phyloP scores from a whole-genome alignment of 2,329 filamentous ascomycete genomes.

The Cytospora paraplurivora region DNA sequence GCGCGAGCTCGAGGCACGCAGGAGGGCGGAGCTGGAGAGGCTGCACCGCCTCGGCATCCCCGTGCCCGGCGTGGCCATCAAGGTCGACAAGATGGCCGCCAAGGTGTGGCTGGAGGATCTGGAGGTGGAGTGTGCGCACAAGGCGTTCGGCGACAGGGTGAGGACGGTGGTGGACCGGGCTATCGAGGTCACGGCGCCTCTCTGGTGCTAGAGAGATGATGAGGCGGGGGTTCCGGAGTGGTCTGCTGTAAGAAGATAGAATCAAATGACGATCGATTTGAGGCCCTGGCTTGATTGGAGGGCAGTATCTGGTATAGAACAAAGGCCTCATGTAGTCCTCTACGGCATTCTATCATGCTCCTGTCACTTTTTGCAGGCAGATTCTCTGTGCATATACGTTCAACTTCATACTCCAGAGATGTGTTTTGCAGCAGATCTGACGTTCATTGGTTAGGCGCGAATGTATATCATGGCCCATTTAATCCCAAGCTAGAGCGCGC shows the following conservation, averaged over 20 bases:
- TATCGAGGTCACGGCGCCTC: constrained; percentile 80
- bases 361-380: not conserved
- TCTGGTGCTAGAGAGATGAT: constrained; percentile 53
- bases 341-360: not conserved
- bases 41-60: constrained; percentile 85
- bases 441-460: no score
- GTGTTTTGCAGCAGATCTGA: not conserved
- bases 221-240: not conserved
- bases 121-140: constrained; percentile 83
- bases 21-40: constrained; percentile 70
- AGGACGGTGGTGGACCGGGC: constrained; percentile 87
- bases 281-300: not conserved
- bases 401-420: not conserved
- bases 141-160: constrained; percentile 79
- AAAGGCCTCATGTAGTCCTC: not conserved
- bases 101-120: constrained; percentile 90
- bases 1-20: constrained; percentile 55
- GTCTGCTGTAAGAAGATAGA: not conserved
- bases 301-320: not conserved
- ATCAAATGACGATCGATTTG: not conserved
- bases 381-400: not conserved
- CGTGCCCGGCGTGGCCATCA: constrained; percentile 84
- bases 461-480: no score
- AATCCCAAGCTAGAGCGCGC: no score
- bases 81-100: constrained; percentile 83